Evolutionary conservation across 2,329 filamentous ascomycete genomes (phyloP).

Genomic region (Pyricularia pennisetigena): DNA sequence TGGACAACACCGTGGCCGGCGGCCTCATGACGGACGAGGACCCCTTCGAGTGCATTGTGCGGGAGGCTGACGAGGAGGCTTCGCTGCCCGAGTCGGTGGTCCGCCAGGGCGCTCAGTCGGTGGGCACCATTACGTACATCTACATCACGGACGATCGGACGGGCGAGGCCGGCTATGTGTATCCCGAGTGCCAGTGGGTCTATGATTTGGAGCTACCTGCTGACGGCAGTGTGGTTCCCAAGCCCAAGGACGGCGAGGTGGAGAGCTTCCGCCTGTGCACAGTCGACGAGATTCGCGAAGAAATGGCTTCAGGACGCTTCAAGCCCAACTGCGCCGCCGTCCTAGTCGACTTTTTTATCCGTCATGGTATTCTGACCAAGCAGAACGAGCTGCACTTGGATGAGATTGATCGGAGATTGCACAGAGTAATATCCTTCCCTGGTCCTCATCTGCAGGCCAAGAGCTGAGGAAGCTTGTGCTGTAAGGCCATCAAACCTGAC

Average conservation of each 20-base stretch:
- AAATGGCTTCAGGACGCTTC: constrained; percentile 64
- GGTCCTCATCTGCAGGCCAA: constrained; percentile 42
- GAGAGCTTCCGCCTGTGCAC: constrained; percentile 72
- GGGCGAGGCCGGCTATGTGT: constrained; percentile 71
- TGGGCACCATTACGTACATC: constrained; percentile 74
- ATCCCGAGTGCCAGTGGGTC: constrained; percentile 85
- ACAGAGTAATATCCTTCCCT: constrained; percentile 73
- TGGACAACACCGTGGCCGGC: constrained; percentile 90
- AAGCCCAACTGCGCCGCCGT: constrained; percentile 89
- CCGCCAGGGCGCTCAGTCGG: constrained; percentile 43
- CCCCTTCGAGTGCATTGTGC: constrained; percentile 71
- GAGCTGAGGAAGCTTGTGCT: neutral
- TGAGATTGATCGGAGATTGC: constrained; percentile 65
- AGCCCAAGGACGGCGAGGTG: constrained; percentile 81
- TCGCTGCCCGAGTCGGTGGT: constrained; percentile 64
- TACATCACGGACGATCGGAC: constrained; percentile 67
- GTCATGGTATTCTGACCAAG: constrained; percentile 68
- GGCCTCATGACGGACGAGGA: constrained; percentile 72
- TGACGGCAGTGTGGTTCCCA: constrained; percentile 48
- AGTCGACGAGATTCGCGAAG: constrained; percentile 59
- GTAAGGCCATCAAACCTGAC: neutral
- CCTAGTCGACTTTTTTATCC: constrained; percentile 80
- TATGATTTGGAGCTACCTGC: constrained; percentile 75
- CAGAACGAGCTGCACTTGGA: constrained; percentile 72
- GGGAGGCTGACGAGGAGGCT: constrained; percentile 86